phyloP scores from a whole-genome alignment of 257 asterid genomes.

The Forsythia viridissima region DNA sequence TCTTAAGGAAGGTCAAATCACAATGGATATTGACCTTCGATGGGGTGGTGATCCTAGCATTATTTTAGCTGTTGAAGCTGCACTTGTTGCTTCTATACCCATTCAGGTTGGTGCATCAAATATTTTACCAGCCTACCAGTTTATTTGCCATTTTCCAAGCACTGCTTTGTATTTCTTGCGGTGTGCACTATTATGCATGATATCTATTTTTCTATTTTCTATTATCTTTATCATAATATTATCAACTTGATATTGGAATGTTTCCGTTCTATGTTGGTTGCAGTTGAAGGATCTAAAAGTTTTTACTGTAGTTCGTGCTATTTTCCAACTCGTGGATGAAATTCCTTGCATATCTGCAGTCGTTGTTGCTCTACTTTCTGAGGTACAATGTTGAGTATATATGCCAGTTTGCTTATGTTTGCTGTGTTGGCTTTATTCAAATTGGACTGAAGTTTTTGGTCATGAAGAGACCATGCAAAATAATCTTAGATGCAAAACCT shows the following conservation, averaged over 20 bases:
- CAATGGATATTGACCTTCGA: conserved; percentile 94
- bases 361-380: conserved; percentile 97
- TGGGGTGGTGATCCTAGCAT: conserved; percentile 99
- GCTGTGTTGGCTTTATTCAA: neutral
- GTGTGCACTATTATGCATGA: neutral
- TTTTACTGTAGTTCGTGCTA: conserved; percentile 89
- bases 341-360: conserved; percentile 98
- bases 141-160: neutral
- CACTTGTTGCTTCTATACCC: conserved; percentile 92
- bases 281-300: conserved; percentile 98
- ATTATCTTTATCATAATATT: conserved; percentile 1
- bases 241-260: conserved; percentile 8
- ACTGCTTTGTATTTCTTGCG: neutral
- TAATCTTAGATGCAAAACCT: neutral
- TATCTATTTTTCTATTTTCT: neutral
- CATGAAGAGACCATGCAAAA: neutral
- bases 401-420: neutral
- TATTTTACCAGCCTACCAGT: conserved; percentile 14
- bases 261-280: conserved; percentile 27
- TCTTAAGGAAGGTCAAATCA: conserved; percentile 95
- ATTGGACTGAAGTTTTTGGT: conserved; percentile 1
- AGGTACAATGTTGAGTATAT: conserved; percentile 46
- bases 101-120: conserved; percentile 66
- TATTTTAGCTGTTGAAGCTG: conserved; percentile 91
- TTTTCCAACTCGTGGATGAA: conserved; percentile 93